Base-by-base conservation (phyloP, 192 early-diverging fungal genomes). In the Entophlyctis helioformis region DNA sequence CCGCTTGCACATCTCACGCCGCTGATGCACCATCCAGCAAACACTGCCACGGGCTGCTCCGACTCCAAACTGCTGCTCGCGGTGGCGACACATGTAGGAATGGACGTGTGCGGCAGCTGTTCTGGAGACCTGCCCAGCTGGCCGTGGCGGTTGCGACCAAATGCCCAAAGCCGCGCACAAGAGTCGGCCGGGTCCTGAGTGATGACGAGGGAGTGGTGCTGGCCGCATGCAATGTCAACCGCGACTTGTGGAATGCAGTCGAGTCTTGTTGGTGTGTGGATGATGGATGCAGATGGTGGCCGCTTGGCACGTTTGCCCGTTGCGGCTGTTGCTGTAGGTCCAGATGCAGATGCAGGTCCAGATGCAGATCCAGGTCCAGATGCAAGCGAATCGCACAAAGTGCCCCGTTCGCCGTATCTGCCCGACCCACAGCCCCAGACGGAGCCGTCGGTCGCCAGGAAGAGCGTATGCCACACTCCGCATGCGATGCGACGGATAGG, bases 1-100 rank as follows among this genome's bases (percentile, higher is more conserved):
- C 59, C 53, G 13, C 51, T 37, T 16, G 44, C 42, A 22, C 59
- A 39, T 7, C 59, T 37, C 29, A 35, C 60, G 7, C 54, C 70
- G 35, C 62, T 67, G 36, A 58, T 72, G 44, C 72, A 76, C 84
- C 75, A 89, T 9, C 84, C 75, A 54, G 64, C 64, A 0, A 67
- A 58, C 26, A 80, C 65, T 12, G 24, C 0, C 28, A 1, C n/a
- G 10, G 36, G 12, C 11, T 1, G 20, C 15, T 10, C 31, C n/a
- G n/a, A 18, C 28, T 15, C n/a, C 21, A 1, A 15, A 16, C 2
- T 26, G 25, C 15, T 34, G 34, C 25, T 24, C n/a, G 32, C 35
- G 2, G 8, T 21, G n/a, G 16, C 39, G 13, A 16, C n/a, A 9
- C 11, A n/a, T n/a, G n/a, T n/a, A n/a, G n/a, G n/a, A n/a, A n/a